A percentile compares a stretch with the other conserved stretches of the same genome.
Conservation (phyloP, 768 basidiomycete species). For the Myochromella boudieri region DNA sequence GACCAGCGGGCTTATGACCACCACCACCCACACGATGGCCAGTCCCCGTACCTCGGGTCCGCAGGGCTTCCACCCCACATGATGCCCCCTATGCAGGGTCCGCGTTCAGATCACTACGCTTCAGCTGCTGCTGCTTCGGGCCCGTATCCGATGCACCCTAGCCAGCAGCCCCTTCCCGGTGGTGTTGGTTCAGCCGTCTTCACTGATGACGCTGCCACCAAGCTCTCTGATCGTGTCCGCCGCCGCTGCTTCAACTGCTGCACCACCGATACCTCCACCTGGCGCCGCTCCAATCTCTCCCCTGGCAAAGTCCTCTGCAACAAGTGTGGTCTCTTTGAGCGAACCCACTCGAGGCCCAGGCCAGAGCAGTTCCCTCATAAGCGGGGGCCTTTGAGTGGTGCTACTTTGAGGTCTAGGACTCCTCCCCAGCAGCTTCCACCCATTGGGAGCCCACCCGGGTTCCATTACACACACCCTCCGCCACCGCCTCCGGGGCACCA, state of each 20-base stretch:
- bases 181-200: conserved; percentile 33
- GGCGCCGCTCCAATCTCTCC: conserved; percentile 73
- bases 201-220: conserved; percentile 81
- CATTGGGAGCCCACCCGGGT: conserved; percentile 30
- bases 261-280: conserved; percentile 82
- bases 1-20: conserved; percentile 27
- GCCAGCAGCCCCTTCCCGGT: no score
- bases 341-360: conserved; percentile 75
- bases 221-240: conserved; percentile 74
- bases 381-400: conserved; percentile 62
- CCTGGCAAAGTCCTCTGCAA: conserved; percentile 78
- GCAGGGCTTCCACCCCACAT: conserved; percentile 4
- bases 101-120: conserved; percentile 21
- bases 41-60: conserved; percentile 14
- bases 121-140: conserved; percentile 22
- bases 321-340: conserved; percentile 81
- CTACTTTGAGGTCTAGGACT: conserved; percentile 49
- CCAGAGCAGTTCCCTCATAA: conserved; percentile 84
- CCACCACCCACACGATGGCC: conserved; percentile 14
- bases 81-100: conserved; percentile 14
- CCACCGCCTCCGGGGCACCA: conserved; percentile 36
- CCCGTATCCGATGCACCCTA: conserved; percentile 30
- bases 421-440: conserved; percentile 35
- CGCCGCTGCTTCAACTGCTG: conserved; percentile 83
- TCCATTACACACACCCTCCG: conserved; percentile 7